A percentile compares a stretch with the other conserved stretches of the same genome.
Conservation (phyloP, 1,284 basidiomycete species). For the Chondrostereum purpureum region DNA sequence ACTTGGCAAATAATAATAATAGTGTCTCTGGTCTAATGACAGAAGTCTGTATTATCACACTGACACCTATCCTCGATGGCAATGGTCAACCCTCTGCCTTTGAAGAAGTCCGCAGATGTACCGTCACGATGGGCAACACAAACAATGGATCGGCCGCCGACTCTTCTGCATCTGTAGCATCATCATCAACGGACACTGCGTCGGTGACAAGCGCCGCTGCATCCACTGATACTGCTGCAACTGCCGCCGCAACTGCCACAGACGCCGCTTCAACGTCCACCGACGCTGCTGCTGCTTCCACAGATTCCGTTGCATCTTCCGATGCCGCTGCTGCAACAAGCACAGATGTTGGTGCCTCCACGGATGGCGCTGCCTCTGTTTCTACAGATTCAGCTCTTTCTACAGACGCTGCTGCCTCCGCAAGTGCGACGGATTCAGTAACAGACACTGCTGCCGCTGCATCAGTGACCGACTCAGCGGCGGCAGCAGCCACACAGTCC, state of each 20-base stretch:
- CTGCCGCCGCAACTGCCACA: background rate
- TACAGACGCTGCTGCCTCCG: conserved; percentile 8
- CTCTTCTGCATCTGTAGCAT: conserved; percentile 13
- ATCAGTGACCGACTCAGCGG: conserved; percentile 5
- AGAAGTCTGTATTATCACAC: conserved; percentile 56
- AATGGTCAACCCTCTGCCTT: conserved; percentile 45
- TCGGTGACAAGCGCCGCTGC: conserved; percentile 13
- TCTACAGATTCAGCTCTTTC: conserved; percentile 6
- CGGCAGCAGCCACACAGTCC: conserved; percentile 7
- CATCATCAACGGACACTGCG: conserved; percentile 12
- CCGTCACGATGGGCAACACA: conserved; percentile 25
- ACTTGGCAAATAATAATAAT: too few species aligned
- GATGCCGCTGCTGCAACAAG: conserved; percentile 1
- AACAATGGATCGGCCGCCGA: conserved; percentile 14
- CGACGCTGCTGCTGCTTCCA: conserved; percentile 9
- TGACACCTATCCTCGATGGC: conserved; percentile 44
- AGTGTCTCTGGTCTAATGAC: conserved; percentile 45
- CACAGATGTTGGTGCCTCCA: background rate
- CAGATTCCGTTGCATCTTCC: conserved; percentile 8
- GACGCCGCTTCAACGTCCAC: conserved; percentile 6
- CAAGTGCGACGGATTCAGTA: too few species aligned
- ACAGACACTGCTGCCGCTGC: conserved; percentile 10
- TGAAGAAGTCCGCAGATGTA: conserved; percentile 54
- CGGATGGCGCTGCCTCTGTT: conserved; percentile 9
- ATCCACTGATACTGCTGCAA: conserved; percentile 14